phyloP scores from a whole-genome alignment of 805 yeast genomes.

The Candida parachauliodes region DNA sequence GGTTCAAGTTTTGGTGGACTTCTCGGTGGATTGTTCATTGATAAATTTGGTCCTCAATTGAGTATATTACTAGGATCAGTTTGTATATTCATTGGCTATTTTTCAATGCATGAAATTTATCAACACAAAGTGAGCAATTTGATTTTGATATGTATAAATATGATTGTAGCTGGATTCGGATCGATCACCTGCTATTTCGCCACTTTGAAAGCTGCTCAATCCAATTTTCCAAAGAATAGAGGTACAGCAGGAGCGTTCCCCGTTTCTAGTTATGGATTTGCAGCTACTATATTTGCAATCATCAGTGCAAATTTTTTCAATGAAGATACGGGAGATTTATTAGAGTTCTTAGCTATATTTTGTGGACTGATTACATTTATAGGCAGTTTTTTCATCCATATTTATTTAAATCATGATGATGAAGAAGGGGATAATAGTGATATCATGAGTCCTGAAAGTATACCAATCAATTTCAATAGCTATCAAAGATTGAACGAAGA shows the following conservation, averaged over 20 bases:
- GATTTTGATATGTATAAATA: constrained; percentile 42
- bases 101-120: constrained; percentile 47
- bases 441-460: constrained; percentile 1
- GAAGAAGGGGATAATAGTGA: constrained; percentile 3
- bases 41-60: constrained; percentile 51
- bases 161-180: constrained; percentile 60
- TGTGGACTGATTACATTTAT: constrained; percentile 46
- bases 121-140: constrained; percentile 36
- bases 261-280: constrained; percentile 65
- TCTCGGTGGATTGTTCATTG: constrained; percentile 68
- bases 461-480: neutral
- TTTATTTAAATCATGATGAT: constrained; percentile 26
- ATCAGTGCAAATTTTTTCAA: constrained; percentile 51
- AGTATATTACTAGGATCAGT: constrained; percentile 56
- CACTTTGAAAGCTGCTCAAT: constrained; percentile 49
- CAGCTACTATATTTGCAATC: constrained; percentile 63
- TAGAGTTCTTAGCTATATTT: constrained; percentile 51
- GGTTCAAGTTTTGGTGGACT: constrained; percentile 71
- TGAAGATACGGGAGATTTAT: constrained; percentile 51
- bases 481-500: neutral
- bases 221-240: constrained; percentile 67
- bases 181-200: constrained; percentile 63
- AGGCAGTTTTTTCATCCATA: constrained; percentile 44
- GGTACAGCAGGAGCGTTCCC: constrained; percentile 71
- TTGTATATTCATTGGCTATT: constrained; percentile 53